Conservation (phyloP, 495 filamentous ascomycete genomes). For the Apiosordaria backusii region DNA sequence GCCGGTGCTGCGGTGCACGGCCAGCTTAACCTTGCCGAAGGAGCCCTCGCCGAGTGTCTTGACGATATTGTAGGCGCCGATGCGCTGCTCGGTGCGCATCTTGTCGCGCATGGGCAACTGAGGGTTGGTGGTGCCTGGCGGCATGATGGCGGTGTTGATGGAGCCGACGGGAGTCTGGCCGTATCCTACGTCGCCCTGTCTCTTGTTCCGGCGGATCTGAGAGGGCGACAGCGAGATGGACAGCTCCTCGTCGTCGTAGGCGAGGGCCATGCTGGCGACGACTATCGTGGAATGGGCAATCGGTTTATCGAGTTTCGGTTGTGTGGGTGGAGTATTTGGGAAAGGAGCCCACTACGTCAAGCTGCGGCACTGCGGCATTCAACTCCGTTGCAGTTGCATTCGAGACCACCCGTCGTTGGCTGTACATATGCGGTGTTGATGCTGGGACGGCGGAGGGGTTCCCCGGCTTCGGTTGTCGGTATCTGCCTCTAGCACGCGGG, state of each 20-base stretch:
- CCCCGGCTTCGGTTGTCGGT: neutral
- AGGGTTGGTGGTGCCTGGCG: constrained; percentile 23
- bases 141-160: constrained; percentile 32
- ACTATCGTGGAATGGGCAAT: neutral
- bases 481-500: neutral
- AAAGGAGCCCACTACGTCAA: constrained; percentile 1
- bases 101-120: constrained; percentile 38
- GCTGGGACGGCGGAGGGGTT: neutral
- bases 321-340: neutral
- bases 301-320: constrained; percentile 5
- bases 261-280: constrained; percentile 48
- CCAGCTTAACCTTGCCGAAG: constrained; percentile 98
- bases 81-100: constrained; percentile 64
- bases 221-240: constrained; percentile 75
- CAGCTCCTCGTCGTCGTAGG: constrained; percentile 84
- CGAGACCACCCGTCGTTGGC: neutral
- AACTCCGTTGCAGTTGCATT: neutral
- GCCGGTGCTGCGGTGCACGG: constrained; percentile 81
- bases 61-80: constrained; percentile 86
- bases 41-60: constrained; percentile 93
- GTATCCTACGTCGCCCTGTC: constrained; percentile 27
- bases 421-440: neutral
- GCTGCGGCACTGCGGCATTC: neutral
- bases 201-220: constrained; percentile 53
- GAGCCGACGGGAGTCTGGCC: constrained; percentile 30